Base-by-base conservation (phyloP, 83 land plant genomes). In the Larix sibirica region DNA sequence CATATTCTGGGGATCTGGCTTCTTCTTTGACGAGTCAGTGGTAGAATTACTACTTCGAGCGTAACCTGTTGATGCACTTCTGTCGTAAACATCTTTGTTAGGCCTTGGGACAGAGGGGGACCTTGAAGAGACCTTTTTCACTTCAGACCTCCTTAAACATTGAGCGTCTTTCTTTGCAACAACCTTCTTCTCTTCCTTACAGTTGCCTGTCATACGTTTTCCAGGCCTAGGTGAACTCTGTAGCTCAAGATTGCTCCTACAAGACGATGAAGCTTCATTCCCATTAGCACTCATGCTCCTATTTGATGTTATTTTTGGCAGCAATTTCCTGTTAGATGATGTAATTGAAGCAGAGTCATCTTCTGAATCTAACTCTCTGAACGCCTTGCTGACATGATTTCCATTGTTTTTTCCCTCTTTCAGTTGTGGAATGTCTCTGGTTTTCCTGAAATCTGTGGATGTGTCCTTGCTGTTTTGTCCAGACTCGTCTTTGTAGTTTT, bases 11-110 rank as follows among this genome's bases (percentile, higher is more conserved):
- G 10, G 54, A 71, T 40, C 23, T 6, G 50, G 50, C 18, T 21
- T 40, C 54, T 71, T 71, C 76, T 71, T 71, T 71, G 76, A 9
- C 40, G 76, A 40, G n/a, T n/a, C 76, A 71, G 36, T 17, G 50
- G 50, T 9, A 18, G n/a, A 71, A 7, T 71, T 40, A 40, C 10
- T 44, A 71, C 23, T 71, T 38, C 50, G n/a, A 71, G 76, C 40
- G 44, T 40, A 44, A n/a, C 76, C 44, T 40, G 54, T 23, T 54
- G 58, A 54, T 71, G 44, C 76, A 38, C 40, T 42, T 71, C 76
- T 36, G 54, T 71, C 76, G 9, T n/a, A 10, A 40, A 40, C 54
- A 20, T 71, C 76, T 71, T 7, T 40, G 20, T 40, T 40, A 20
- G 23, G 76, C 36, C 24, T 71, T 20, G 50, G 20, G 21, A 71